phyloP scores from a whole-genome alignment of 768 basidiomycete genomes.

The Agaricus subrufescens region DNA sequence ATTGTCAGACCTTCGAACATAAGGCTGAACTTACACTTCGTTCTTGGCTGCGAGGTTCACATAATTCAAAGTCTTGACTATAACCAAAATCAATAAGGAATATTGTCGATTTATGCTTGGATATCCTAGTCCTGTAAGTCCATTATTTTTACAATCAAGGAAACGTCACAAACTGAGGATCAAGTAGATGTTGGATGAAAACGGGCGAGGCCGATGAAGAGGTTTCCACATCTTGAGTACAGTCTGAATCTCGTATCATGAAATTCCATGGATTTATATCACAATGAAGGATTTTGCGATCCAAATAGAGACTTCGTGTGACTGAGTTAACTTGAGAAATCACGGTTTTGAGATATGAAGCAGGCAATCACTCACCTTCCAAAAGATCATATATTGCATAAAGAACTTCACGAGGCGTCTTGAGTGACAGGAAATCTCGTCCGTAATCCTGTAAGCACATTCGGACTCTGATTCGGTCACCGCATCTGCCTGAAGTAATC shows the following conservation, averaged over 20 bases:
- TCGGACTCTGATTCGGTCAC: neutral
- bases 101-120: neutral
- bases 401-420: neutral
- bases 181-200: constrained; percentile 4
- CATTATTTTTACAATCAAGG: neutral
- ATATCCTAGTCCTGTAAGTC: neutral
- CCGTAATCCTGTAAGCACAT: neutral
- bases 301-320: constrained; percentile 7
- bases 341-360: neutral
- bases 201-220: neutral
- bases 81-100: constrained; percentile 9
- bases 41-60: neutral
- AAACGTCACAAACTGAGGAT: neutral
- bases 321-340: neutral
- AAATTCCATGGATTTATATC: constrained; percentile 8
- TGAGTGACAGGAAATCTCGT: neutral
- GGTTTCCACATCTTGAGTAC: neutral
- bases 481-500: neutral
- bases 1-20: neutral
- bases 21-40: constrained; percentile 7
- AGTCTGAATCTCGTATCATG: neutral
- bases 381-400: constrained; percentile 9
- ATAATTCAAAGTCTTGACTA: neutral
- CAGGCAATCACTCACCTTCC: constrained; percentile 4
- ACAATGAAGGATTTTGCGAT: constrained; percentile 4